phyloP scores from a whole-genome alignment of 177 flowering plant species.

The Telopea speciosissima region DNA sequence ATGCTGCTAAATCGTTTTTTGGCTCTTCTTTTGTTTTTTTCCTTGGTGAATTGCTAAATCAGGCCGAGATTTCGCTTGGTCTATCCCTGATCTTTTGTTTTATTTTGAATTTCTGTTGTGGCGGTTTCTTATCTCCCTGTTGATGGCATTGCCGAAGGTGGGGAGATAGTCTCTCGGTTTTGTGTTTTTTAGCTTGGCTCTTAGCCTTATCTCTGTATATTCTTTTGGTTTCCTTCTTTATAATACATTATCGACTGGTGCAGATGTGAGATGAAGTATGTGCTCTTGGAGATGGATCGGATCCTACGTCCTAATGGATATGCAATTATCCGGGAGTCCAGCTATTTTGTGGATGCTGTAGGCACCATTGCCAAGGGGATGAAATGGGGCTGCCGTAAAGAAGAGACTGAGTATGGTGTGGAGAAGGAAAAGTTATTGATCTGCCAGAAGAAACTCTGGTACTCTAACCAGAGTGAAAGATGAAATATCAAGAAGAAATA shows the following conservation, averaged over 20 bases:
- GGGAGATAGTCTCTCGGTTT: too few species aligned
- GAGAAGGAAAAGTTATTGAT: conserved; percentile 77
- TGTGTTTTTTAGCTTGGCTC: too few species aligned
- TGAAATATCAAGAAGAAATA: conserved; percentile 7
- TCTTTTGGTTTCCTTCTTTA: too few species aligned
- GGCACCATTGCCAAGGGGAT: conserved; percentile 68
- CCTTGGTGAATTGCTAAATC: background rate
- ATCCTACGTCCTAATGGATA: conserved; percentile 86
- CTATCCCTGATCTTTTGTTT: too few species aligned
- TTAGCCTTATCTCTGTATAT: too few species aligned
- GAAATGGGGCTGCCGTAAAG: conserved; percentile 88
- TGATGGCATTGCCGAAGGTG: too few species aligned
- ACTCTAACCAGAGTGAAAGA: conserved; percentile 35
- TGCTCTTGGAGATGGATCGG: conserved; percentile 92
- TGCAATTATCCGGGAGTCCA: conserved; percentile 75
- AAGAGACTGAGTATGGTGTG: conserved; percentile 58
- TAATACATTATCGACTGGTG: conserved; percentile 3
- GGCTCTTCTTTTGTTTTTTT: background rate
- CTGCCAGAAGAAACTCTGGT: conserved; percentile 95
- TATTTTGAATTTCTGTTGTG: too few species aligned
- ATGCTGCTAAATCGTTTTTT: background rate
- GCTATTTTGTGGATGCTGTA: conserved; percentile 62
- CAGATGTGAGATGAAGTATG: conserved; percentile 95
- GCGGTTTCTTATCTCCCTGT: too few species aligned
- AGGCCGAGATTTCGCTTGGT: too few species aligned